These are phyloP conservation scores for Toxoplasma gondii DNA, from an alignment of 169 alveolate species.

Conservation along the genomic window DNA sequence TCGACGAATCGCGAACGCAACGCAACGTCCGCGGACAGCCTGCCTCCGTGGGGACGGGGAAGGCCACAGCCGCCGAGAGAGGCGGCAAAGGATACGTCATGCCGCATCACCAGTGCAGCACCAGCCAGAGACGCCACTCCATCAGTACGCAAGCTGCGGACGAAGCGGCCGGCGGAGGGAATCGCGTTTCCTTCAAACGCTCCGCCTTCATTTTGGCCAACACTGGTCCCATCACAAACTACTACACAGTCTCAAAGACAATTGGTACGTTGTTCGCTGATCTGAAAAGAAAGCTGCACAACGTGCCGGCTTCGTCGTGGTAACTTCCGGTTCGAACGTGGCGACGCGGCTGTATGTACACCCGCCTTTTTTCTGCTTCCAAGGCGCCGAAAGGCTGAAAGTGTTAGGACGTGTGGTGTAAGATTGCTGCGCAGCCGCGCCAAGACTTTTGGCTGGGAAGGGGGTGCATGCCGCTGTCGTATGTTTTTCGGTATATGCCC, in stretches of 20 bases:
- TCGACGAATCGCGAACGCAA: background rate
- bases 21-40: background rate
- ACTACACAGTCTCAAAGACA: slow-evolving; percentile 67
- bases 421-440: too few species aligned
- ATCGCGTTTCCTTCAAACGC: background rate
- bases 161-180: slow-evolving; percentile 53
- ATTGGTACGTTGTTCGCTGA: slow-evolving; percentile 24
- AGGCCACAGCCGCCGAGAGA: background rate
- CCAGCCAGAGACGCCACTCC: background rate
- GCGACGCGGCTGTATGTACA: too few species aligned
- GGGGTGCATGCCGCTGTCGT: too few species aligned
- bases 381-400: too few species aligned
- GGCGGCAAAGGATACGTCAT: background rate
- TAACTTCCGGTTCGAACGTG: too few species aligned
- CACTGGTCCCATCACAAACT: slow-evolving; percentile 69
- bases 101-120: slow-evolving; percentile 6
- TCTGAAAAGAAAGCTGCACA: background rate
- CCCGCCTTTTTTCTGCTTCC: too few species aligned
- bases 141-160: slow-evolving; percentile 53
- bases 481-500: too few species aligned
- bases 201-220: slow-evolving; percentile 71
- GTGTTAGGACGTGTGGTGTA: too few species aligned
- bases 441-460: too few species aligned
- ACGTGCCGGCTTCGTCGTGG: background rate
- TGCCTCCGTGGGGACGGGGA: background rate